Base-by-base conservation (phyloP, 306 rosid species). In the Notholithocarpus densiflorus region DNA sequence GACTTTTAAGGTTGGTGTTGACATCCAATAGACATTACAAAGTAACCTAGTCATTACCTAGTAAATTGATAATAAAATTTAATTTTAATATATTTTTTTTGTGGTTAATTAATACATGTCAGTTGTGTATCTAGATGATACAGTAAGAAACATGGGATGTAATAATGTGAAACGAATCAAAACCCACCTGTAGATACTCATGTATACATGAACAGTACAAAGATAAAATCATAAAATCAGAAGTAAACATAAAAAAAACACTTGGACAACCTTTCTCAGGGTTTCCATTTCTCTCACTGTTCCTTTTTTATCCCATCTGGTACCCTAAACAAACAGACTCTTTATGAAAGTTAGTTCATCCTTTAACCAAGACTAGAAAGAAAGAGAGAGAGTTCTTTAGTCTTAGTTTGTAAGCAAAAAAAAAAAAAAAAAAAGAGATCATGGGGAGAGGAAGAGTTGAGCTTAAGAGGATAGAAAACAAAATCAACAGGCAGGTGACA, bases 391-490 rank as follows among this genome's bases (percentile, higher is more conserved):
- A 26, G 45, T 40, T 40, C 23, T 74, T 74, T 70, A 1, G 61
- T 40, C 45, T 40, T 40, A 8, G 12, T 40, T 40, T 65, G 56
- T 65, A 68, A 34, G 75, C 71, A 24, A 74, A 20, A 74, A 40
- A 78, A 37, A 61, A 26, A 17, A n/a, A n/a, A n/a, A 48, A 43
- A 21, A 59, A 21, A 32, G 18, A 76, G 75, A 81, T 8, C 45
- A 92, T 90, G 97, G 97, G 97, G 56, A 94, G 97, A 51, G 98
- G 98, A 31, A 91, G 86, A 70, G 97, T 94, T 59, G 98, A 92
- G 75, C 82, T 94, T 79, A 94, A 94, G 92, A 92, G 98, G 74
- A 94, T 94, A 87, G 98, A 94, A 87, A 93, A 91, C 92, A 91
- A 93, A 90, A 89, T 91, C 62, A 93, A 93, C 82, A 91, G 98